Base-by-base conservation (phyloP, 768 basidiomycete species). In the Rhodotorula babjevae region DNA sequence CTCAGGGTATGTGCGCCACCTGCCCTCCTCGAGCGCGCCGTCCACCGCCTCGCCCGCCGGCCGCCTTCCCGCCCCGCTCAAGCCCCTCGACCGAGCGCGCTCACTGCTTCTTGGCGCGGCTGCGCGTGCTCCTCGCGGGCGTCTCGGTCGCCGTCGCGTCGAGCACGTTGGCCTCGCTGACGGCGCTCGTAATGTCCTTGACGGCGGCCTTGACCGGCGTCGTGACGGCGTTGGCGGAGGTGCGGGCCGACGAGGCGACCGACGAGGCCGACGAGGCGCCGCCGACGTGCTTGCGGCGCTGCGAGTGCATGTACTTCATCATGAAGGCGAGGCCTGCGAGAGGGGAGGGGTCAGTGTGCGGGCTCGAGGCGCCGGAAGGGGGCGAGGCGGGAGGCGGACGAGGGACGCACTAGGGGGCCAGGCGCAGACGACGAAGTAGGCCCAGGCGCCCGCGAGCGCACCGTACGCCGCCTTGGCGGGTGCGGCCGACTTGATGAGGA, bases 401-500 rank as follows among this genome's bases (percentile, higher is more conserved):
- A 57, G 42, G 40, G 12, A 83, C 85, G 77, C 78, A 95, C 94
- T 87, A 58, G 92, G 92, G 86, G 91, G 92, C 94, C 95, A 97
- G 49, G 88, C 83, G 21, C 85, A 68, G 81, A 94, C 91, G 76
- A 93, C 81, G 1, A 80, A 80, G 2, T 84, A 62, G 49, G 68
- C 63, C 8, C 42, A 68, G 36, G 65, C 42, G 23, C 44, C n/a
- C 14, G 80, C 79, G 25, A 79, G 65, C 4, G 61, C 31, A n/a
- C 72, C 68, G 56, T 79, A 72, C 46, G 49, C 58, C 27, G 61
- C 68, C n/a, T 52, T 67, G 63, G 71, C 78, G 62, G 50, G 69
- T 5, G 90, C 90, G 46, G 96, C 85, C 10, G 91, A 90, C 2
- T 88, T 85, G 78, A 87, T 88, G 78, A 88, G 89, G 68, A 95